phyloP scores from a whole-genome alignment of 768 basidiomycete genomes.

The Pulveroboletus sp. region DNA sequence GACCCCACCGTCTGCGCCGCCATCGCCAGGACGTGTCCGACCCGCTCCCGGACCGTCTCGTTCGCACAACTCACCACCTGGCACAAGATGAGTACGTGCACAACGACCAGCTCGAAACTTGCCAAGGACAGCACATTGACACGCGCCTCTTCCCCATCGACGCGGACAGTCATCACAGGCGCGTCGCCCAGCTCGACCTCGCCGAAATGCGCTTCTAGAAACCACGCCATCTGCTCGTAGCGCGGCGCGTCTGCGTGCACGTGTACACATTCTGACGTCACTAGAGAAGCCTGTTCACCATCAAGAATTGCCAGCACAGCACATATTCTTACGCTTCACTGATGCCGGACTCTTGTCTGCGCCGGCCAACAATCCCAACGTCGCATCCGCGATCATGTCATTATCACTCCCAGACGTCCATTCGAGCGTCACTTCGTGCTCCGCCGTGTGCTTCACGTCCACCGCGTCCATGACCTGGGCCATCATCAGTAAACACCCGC shows the following conservation, averaged over 20 bases:
- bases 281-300: constrained; percentile 25
- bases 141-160: constrained; percentile 78
- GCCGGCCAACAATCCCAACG: constrained; percentile 80
- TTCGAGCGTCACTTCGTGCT: constrained; percentile 80
- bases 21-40: constrained; percentile 85
- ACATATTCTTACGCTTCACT: constrained; percentile 69
- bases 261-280: constrained; percentile 57
- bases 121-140: constrained; percentile 79
- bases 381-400: constrained; percentile 98
- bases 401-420: constrained; percentile 93
- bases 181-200: constrained; percentile 60
- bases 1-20: constrained; percentile 76
- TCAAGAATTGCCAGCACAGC: not conserved
- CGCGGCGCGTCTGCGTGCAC: constrained; percentile 53
- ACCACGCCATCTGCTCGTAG: constrained; percentile 65
- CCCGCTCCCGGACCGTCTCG: constrained; percentile 67
- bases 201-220: constrained; percentile 94
- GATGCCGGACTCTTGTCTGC: constrained; percentile 94
- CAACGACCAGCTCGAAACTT: constrained; percentile 17
- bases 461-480: constrained; percentile 86
- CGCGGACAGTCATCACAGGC: constrained; percentile 66
- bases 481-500: not conserved
- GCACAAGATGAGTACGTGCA: not conserved
- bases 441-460: constrained; percentile 71
- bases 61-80: constrained; percentile 66